Conservation (phyloP, 2,329 filamentous ascomycete genomes). For the Chrysoporthe cubensis region DNA sequence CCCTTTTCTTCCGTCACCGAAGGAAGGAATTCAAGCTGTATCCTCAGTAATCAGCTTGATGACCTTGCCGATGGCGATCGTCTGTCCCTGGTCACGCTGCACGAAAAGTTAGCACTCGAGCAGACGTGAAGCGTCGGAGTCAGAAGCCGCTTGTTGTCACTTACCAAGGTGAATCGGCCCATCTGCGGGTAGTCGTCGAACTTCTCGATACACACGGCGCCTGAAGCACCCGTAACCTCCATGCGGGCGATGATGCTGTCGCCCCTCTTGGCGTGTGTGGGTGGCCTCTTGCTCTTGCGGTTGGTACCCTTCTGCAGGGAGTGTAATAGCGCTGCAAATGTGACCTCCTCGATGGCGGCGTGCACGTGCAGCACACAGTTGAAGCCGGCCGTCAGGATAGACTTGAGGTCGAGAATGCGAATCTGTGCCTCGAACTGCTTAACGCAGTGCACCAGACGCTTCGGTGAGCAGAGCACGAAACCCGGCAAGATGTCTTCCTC, state of each 20-base stretch:
- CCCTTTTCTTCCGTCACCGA: not conserved
- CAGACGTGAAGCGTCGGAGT: not conserved
- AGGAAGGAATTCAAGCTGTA: conserved; percentile 30
- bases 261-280: conserved; percentile 83
- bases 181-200: conserved; percentile 97
- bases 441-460: conserved; percentile 91
- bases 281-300: conserved; percentile 89
- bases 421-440: conserved; percentile 93
- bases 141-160: not conserved
- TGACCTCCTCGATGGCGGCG: conserved; percentile 96
- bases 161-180: conserved; percentile 82
- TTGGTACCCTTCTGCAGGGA: conserved; percentile 94
- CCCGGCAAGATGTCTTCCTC: conserved; percentile 96
- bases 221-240: conserved; percentile 82
- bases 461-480: conserved; percentile 94
- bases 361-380: conserved; percentile 98
- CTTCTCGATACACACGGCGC: conserved; percentile 86
- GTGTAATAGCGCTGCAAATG: conserved; percentile 84
- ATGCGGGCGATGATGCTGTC: conserved; percentile 90
- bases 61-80: conserved; percentile 99
- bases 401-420: conserved; percentile 91
- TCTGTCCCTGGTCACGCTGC: conserved; percentile 74
- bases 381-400: conserved; percentile 90
- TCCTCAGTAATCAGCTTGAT: conserved; percentile 73
- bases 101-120: conserved; percentile 32